Base-by-base conservation (phyloP, 495 filamentous ascomycete genomes). In the Acidiella bohemica region DNA sequence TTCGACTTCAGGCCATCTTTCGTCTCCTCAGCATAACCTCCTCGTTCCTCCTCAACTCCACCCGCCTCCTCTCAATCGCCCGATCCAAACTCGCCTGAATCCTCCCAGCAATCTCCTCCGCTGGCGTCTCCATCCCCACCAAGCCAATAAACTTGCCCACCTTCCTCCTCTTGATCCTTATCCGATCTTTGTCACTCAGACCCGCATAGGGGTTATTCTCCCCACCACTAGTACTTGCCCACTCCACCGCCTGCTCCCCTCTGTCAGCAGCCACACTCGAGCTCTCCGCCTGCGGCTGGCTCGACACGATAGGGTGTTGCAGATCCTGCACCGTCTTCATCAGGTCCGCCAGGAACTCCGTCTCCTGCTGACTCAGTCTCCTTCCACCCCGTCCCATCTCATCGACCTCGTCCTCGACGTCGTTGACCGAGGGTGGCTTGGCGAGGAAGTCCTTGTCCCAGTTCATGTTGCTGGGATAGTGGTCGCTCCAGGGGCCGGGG, bases 391-490 rank as follows among this genome's bases (percentile, higher is more conserved):
- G n/a, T n/a, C n/a, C n/a, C 11, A 14, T 25, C 31, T 36, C 38
- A 5, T 24, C 12, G 41, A 13, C 16, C 8, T 24, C n/a, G 14
- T 29, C 17, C 4, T 7, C 25, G 30, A 32, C 6, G 26, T 33
- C 20, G 12, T 35, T 27, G 25, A 37, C 14, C 9, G 20, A 22
- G 2, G 26, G n/a, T 13, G 31, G 46, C 10, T 42, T 45, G 20
- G 40, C 46, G 34, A 61, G 49, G 27, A 55, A 56, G 1, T 46
- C 54, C 33, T 44, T 44, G 45, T 57, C 51, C 59, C 59, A 63
- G 35, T 51, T 48, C 60, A 77, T 67, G 1, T 36, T 49, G n/a
- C 61, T 68, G 3, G 84, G 84, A 55, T 93, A 90, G n/a, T 60
- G 53, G 27, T 39, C 36, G 1, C 71, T 77, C 51, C 63, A 72